These are phyloP conservation scores for Blastomyces percursus DNA, from an alignment of 2,329 filamentous ascomycete genomes.

Conservation along the genomic window DNA sequence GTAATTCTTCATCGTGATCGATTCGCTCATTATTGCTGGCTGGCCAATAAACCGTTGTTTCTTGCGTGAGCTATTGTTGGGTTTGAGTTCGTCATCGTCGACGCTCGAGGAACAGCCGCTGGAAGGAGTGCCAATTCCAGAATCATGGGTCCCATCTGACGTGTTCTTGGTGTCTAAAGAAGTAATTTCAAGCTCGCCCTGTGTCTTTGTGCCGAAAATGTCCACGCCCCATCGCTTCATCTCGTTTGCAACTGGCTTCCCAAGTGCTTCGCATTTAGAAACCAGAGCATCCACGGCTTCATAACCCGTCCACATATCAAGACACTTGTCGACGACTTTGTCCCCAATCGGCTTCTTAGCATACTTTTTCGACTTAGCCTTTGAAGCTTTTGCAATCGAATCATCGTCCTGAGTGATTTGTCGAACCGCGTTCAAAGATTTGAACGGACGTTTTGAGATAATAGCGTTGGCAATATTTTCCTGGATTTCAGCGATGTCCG, in stretches of 20 bases:
- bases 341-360: slow-evolving; percentile 50
- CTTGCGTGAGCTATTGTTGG: slow-evolving; percentile 23
- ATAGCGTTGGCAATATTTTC: slow-evolving; percentile 58
- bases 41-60: slow-evolving; percentile 48
- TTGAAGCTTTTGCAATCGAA: slow-evolving; percentile 14
- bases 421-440: slow-evolving; percentile 52
- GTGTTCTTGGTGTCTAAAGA: slow-evolving; percentile 39
- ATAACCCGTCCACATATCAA: slow-evolving; percentile 68
- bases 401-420: slow-evolving; percentile 45
- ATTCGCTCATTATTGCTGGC: slow-evolving; percentile 64
- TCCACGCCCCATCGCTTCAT: slow-evolving; percentile 60
- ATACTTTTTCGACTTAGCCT: slow-evolving; percentile 38
- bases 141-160: slow-evolving; percentile 44
- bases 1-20: slow-evolving; percentile 77
- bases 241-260: slow-evolving; percentile 52
- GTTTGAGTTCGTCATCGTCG: slow-evolving; percentile 34
- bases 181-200: slow-evolving; percentile 51
- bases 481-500: slow-evolving; percentile 68
- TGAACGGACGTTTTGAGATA: slow-evolving; percentile 64
- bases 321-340: slow-evolving; percentile 54
- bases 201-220: slow-evolving; percentile 48
- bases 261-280: slow-evolving; percentile 60
- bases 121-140: slow-evolving; percentile 55
- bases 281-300: slow-evolving; percentile 76
- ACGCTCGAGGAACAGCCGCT: slow-evolving; percentile 35